phyloP scores from a whole-genome alignment of 345 rosid genomes.

The Salix viminalis region DNA sequence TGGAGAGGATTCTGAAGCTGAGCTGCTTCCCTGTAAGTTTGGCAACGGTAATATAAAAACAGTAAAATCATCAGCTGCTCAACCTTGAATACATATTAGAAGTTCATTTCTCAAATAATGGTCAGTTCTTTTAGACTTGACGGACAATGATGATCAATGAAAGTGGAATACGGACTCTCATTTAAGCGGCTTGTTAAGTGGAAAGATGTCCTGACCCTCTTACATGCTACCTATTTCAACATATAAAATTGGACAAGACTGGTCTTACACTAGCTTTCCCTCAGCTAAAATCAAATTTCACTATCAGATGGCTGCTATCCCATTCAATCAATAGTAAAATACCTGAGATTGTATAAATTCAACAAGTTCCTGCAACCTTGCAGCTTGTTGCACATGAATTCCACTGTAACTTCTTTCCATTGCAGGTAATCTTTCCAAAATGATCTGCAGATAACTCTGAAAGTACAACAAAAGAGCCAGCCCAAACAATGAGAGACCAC shows the following conservation, averaged over 20 bases:
- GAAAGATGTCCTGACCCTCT: not conserved
- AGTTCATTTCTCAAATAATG: not conserved
- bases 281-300: not conserved
- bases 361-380: constrained; percentile 84
- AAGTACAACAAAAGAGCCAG: constrained; percentile 1
- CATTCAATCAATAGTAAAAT: not conserved
- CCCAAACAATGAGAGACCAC: not conserved
- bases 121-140: not conserved
- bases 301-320: not conserved
- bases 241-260: not conserved
- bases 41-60: not conserved
- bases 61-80: not conserved
- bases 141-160: not conserved
- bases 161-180: not conserved
- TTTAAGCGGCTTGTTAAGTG: not conserved
- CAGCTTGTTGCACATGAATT: constrained; percentile 73
- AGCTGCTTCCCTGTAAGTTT: constrained; percentile 54
- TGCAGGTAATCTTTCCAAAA: constrained; percentile 73
- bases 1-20: constrained; percentile 76
- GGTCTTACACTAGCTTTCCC: not conserved
- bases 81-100: not conserved
- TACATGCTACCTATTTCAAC: not conserved
- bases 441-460: constrained; percentile 89
- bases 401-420: constrained; percentile 69
- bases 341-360: constrained; percentile 94